Evolutionary conservation across 345 rosid genomes (phyloP).

Genomic region (Melaleuca alternifolia): DNA sequence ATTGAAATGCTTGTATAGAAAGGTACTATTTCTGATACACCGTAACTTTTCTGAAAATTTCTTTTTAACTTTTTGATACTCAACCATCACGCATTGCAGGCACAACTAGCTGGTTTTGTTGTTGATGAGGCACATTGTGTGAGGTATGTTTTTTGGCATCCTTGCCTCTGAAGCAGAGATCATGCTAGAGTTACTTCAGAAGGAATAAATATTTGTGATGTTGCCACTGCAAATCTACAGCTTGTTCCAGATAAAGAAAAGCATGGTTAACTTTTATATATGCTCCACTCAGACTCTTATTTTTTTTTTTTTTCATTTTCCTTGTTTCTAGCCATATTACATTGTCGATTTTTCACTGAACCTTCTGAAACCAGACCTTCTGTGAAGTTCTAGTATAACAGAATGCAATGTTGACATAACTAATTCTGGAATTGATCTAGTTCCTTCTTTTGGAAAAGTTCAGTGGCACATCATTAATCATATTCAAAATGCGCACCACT

Average conservation of each 20-base stretch:
- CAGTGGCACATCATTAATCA: too few species aligned
- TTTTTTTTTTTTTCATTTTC: background rate
- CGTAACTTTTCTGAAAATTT: background rate
- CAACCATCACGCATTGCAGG: slow-evolving; percentile 15
- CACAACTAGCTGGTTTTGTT: slow-evolving; percentile 72
- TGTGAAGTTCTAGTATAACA: too few species aligned
- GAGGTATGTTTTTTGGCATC: slow-evolving; percentile 33
- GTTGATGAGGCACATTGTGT: slow-evolving; percentile 97
- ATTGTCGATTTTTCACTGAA: background rate
- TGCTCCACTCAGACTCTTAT: background rate
- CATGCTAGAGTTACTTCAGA: background rate
- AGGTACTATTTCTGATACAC: slow-evolving; percentile 29
- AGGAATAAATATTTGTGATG: background rate
- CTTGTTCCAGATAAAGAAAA: background rate
- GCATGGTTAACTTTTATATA: background rate
- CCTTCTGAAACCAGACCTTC: background rate
- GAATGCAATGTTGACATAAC: too few species aligned
- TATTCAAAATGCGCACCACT: too few species aligned
- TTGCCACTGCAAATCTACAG: background rate
- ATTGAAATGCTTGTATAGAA: slow-evolving; percentile 47
- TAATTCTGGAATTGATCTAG: too few species aligned
- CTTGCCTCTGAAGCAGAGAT: background rate
- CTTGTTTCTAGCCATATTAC: background rate
- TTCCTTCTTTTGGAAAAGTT: too few species aligned
- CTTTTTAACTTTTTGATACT: background rate